phyloP scores from a whole-genome alignment of 768 basidiomycete species.

The Sporobolomyces roseus region DNA sequence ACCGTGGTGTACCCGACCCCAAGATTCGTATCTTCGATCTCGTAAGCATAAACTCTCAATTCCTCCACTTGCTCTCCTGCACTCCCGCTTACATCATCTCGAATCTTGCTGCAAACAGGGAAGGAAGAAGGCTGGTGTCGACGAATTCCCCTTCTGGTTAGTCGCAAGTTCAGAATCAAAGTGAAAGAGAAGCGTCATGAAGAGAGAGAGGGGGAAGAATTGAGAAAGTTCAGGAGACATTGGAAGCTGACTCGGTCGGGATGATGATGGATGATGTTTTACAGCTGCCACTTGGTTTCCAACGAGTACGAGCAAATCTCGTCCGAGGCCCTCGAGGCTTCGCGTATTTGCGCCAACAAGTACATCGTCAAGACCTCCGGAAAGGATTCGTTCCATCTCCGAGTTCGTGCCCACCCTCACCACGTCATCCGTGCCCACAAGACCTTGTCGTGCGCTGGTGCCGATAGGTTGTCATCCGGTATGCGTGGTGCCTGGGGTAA shows the following conservation, averaged over 20 bases:
- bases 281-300: conserved; percentile 78
- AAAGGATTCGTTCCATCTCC: conserved; percentile 98
- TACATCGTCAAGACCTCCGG: conserved; percentile 94
- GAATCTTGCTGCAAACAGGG: conserved; percentile 56
- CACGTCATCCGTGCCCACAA: conserved; percentile 99
- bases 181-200: no score
- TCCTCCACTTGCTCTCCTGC: not conserved
- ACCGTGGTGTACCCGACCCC: conserved; percentile 93
- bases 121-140: conserved; percentile 90
- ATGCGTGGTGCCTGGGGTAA: conserved; percentile 99
- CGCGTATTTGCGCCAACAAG: conserved; percentile 99
- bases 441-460: conserved; percentile 99
- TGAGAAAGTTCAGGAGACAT: not conserved
- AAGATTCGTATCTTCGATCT: conserved; percentile 94
- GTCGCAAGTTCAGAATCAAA: not conserved
- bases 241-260: no score
- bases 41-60: not conserved
- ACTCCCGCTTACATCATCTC: not conserved
- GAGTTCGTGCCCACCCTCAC: conserved; percentile 96
- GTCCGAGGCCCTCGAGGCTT: conserved; percentile 92
- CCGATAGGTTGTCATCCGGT: conserved; percentile 91
- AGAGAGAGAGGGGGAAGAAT: no score
- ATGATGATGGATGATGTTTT: no score
- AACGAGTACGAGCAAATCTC: conserved; percentile 98
- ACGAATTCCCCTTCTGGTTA: conserved; percentile 92